Conservation (phyloP, 176 grass and related monocot genomes). For the Chrysopogon serrulatus region DNA sequence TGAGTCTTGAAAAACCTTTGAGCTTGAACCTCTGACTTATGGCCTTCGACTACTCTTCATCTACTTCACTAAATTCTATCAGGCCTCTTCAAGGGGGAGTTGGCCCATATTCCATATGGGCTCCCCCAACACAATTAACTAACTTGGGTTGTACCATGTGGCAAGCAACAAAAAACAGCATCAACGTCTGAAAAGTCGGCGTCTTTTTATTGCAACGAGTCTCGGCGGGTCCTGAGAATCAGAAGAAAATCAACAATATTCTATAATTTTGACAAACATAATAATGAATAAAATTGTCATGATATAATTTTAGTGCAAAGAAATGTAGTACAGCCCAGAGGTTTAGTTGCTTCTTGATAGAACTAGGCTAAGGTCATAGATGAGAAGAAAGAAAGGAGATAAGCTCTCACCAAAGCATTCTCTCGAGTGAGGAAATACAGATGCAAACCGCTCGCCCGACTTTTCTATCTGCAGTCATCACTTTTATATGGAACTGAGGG, state of each 20-base stretch:
- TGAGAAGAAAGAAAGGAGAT: slow-evolving; percentile 10
- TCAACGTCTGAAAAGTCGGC: slow-evolving; percentile 85
- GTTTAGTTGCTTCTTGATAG: background rate
- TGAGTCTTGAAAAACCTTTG: no score
- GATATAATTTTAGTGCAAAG: background rate
- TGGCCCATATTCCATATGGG: no score
- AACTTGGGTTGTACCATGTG: slow-evolving; percentile 99
- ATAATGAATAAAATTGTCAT: background rate
- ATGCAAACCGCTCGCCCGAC: slow-evolving; percentile 73
- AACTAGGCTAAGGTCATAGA: background rate
- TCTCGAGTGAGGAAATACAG: slow-evolving; percentile 95
- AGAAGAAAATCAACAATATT: slow-evolving; percentile 20
- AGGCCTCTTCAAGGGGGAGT: no score
- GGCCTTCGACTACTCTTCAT: no score
- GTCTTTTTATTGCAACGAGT: slow-evolving; percentile 94
- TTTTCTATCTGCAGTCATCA: slow-evolving; percentile 98
- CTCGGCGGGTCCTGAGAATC: slow-evolving; percentile 67
- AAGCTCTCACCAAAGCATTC: slow-evolving; percentile 57
- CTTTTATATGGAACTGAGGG: slow-evolving; percentile 64
- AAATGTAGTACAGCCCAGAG: background rate
- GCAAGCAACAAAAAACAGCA: slow-evolving; percentile 99
- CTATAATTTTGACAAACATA: background rate
- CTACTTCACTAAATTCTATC: no score
- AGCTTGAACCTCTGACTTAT: no score
- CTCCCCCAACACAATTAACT: slow-evolving; percentile 1